Conservation (phyloP, 2,329 filamentous ascomycete genomes). For the Erysiphe pulchra region DNA sequence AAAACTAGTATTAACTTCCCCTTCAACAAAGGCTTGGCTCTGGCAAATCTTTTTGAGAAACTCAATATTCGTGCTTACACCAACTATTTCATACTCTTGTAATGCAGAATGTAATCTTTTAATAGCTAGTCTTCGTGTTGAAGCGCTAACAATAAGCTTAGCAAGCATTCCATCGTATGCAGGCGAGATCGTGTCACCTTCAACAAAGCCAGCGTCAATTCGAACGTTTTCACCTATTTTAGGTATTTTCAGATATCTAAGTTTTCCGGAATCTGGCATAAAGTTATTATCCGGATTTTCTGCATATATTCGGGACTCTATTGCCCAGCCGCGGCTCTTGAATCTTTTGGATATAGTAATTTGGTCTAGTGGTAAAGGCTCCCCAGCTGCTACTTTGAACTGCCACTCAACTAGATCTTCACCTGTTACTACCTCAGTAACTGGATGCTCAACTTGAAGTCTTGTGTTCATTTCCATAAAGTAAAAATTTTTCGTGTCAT, state of each 20-base stretch:
- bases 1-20: slow-evolving; percentile 86
- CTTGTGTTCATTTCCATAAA: slow-evolving; percentile 71
- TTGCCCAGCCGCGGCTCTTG: slow-evolving; percentile 52
- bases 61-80: slow-evolving; percentile 84
- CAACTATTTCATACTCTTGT: slow-evolving; percentile 76
- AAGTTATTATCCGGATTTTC: slow-evolving; percentile 85
- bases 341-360: slow-evolving; percentile 44
- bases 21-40: slow-evolving; percentile 57
- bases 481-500: slow-evolving; percentile 56
- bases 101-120: slow-evolving; percentile 59
- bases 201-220: slow-evolving; percentile 78
- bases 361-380: slow-evolving; percentile 38
- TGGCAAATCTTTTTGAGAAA: slow-evolving; percentile 76
- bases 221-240: slow-evolving; percentile 44
- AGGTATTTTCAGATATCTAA: slow-evolving; percentile 63
- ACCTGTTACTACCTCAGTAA: slow-evolving; percentile 58
- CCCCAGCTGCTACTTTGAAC: slow-evolving; percentile 56
- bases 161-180: slow-evolving; percentile 98
- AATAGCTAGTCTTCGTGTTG: slow-evolving; percentile 54
- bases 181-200: slow-evolving; percentile 77
- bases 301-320: slow-evolving; percentile 90
- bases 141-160: slow-evolving; percentile 77
- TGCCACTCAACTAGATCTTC: slow-evolving; percentile 85
- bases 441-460: slow-evolving; percentile 88
- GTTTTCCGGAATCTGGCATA: slow-evolving; percentile 72